Conservation (phyloP, 164 flowering plant species). For the Santalum album region DNA sequence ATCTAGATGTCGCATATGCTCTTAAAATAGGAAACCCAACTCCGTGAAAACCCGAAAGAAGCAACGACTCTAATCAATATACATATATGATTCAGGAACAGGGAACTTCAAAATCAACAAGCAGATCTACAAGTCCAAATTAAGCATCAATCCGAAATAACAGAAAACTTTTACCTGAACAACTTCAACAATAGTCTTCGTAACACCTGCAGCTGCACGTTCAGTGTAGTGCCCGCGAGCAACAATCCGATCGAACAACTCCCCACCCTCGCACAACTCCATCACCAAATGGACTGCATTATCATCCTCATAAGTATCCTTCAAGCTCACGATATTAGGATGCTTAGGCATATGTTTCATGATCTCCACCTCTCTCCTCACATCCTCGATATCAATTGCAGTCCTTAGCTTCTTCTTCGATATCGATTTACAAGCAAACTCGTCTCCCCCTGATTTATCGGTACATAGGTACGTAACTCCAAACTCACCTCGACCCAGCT, state of each 20-base stretch:
- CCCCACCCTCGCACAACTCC: constrained; percentile 41
- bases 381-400: constrained; percentile 32
- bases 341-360: constrained; percentile 37
- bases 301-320: constrained; percentile 34
- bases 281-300: constrained; percentile 30
- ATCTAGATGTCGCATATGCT: too few species aligned
- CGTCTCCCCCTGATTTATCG: constrained; percentile 14
- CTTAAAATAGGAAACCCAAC: too few species aligned
- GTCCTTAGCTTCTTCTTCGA: constrained; percentile 36
- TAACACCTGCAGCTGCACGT: constrained; percentile 31
- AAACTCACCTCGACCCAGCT: constrained; percentile 33
- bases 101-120: too few species aligned
- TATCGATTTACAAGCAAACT: constrained; percentile 32
- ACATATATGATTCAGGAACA: too few species aligned
- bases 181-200: constrained; percentile 32
- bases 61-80: too few species aligned
- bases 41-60: too few species aligned
- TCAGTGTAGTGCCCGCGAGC: constrained; percentile 37
- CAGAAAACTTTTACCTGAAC: constrained; percentile 19
- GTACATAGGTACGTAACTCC: constrained; percentile 28
- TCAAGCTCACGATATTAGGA: constrained; percentile 28
- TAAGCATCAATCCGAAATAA: neutral
- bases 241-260: constrained; percentile 35
- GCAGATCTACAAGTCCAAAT: too few species aligned
- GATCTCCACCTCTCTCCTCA: constrained; percentile 34